These are phyloP conservation scores for Spiraea crenata DNA, from an alignment of 331 rosid genomes.

Conservation along the genomic window DNA sequence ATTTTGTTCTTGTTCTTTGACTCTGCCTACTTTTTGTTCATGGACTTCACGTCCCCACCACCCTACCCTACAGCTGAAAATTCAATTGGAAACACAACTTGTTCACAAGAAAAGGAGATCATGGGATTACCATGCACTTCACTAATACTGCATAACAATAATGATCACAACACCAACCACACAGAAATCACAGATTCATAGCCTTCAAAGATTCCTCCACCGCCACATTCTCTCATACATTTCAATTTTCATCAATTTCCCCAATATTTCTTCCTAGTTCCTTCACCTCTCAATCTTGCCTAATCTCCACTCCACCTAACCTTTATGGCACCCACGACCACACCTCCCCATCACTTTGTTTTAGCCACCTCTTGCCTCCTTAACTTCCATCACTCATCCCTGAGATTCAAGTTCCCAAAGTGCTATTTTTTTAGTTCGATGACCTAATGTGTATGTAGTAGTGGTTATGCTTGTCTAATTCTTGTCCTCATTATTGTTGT, in stretches of 20 bases:
- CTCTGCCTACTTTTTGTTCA: neutral
- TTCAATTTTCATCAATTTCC: neutral
- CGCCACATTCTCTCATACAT: slow-evolving; percentile 31
- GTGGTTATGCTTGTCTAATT: no score
- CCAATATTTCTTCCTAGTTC: neutral
- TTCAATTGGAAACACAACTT: slow-evolving; percentile 21
- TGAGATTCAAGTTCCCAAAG: neutral
- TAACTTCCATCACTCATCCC: slow-evolving; percentile 1
- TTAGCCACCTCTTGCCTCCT: neutral
- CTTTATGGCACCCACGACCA: slow-evolving; percentile 51
- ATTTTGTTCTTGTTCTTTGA: neutral
- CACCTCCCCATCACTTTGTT: slow-evolving; percentile 14
- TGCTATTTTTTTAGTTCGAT: no score
- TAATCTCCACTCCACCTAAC: slow-evolving; percentile 28
- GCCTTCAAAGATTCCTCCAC: slow-evolving; percentile 25
- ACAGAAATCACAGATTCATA: slow-evolving; percentile 4
- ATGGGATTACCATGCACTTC: slow-evolving; percentile 41
- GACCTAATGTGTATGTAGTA: no score
- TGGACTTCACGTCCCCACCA: slow-evolving; percentile 51
- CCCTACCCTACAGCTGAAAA: neutral
- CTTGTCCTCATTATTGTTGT: no score
- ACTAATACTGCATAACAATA: slow-evolving; percentile 1
- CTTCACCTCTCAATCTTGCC: slow-evolving; percentile 7
- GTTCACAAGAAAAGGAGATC: slow-evolving; percentile 15
- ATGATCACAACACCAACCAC: slow-evolving; percentile 25